Base-by-base conservation (phyloP, 441 rosid genomes). In the Erysimum cheiri region DNA sequence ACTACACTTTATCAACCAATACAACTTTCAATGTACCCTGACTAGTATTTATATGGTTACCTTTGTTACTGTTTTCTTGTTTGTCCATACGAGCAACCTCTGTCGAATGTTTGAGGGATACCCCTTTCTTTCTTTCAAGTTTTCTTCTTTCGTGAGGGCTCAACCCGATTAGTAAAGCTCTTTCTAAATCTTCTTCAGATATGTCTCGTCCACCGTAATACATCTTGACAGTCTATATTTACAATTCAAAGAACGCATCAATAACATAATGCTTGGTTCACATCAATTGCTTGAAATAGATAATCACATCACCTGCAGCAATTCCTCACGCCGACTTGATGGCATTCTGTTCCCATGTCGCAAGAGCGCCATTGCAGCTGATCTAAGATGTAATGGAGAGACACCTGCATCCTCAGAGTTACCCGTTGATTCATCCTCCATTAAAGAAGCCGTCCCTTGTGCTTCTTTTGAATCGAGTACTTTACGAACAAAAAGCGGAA, bases 331-430 rank as follows among this genome's bases (percentile, higher is more conserved):
- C 5, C 96, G 99, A 69, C 69, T 67, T 37, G 80, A 72, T 35
- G 99, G 97, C 98, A 95, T 92, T 69, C 80, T 80, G 55, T 80
- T 79, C 36, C 98, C 98, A 73, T 95, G 98, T 52, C 90, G 86
- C 73, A 95, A 78, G 69, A 92, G 92, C 72, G 99, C 98, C 96
- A 92, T 88, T 12, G 98, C 97, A 76, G 98, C 98, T 3, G 90
- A 85, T 46, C 96, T 88, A 59, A 95, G 80, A 55, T 90, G 92
- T 67, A 90, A 77, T 24, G 98, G 99, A 76, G 97, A 90, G 32
- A 92, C 96, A 60, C 98, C 99, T 56, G 74, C 77, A 69, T 87
- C 86, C 58, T 85, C 84, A 50, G 63, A 77, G 68, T 81, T 55
- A 8, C 49, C 78, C 1, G 29, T 43, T 58, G 84, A 80, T 57